Percentiles rank a stretch among this genome's conserved stretches.
Evolutionary conservation across 371 early-diverging fungal species (phyloP).

Genomic region (Syncephalastrum sp.): DNA sequence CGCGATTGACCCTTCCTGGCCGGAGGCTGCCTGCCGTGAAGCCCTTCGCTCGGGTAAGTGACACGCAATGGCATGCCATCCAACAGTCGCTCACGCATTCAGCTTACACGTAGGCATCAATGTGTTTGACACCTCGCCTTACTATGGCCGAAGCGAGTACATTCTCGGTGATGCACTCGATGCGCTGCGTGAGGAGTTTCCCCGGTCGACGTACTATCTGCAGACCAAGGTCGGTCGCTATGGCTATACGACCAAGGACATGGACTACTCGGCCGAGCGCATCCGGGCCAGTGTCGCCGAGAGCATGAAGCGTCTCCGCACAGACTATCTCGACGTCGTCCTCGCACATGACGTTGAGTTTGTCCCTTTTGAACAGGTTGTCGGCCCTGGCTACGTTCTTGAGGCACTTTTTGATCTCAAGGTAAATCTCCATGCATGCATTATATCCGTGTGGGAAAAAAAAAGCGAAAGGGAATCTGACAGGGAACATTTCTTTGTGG

Average conservation of each 20-base stretch:
- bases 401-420: slow-evolving; percentile 69
- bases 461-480: neutral
- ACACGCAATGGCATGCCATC: neutral
- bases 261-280: slow-evolving; percentile 66
- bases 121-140: slow-evolving; percentile 77
- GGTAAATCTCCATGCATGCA: slow-evolving; percentile 23
- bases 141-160: slow-evolving; percentile 73
- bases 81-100: no score
- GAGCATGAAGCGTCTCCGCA: slow-evolving; percentile 65
- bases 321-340: slow-evolving; percentile 75
- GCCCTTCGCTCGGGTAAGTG: slow-evolving; percentile 41
- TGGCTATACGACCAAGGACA: slow-evolving; percentile 60
- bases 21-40: slow-evolving; percentile 51
- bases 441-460: neutral
- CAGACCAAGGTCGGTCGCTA: slow-evolving; percentile 82
- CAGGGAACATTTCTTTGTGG: slow-evolving; percentile 1
- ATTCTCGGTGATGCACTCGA: slow-evolving; percentile 67
- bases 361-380: slow-evolving; percentile 57
- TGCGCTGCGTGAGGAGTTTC: slow-evolving; percentile 48
- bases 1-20: slow-evolving; percentile 44
- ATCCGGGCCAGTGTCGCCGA: slow-evolving; percentile 57
- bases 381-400: slow-evolving; percentile 59
- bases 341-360: slow-evolving; percentile 85
- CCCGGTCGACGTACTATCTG: slow-evolving; percentile 66
- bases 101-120: slow-evolving; percentile 54